These are phyloP conservation scores for Nannochloris sp. DNA, from an alignment of 139 green algal genomes.

Conservation along the genomic window DNA sequence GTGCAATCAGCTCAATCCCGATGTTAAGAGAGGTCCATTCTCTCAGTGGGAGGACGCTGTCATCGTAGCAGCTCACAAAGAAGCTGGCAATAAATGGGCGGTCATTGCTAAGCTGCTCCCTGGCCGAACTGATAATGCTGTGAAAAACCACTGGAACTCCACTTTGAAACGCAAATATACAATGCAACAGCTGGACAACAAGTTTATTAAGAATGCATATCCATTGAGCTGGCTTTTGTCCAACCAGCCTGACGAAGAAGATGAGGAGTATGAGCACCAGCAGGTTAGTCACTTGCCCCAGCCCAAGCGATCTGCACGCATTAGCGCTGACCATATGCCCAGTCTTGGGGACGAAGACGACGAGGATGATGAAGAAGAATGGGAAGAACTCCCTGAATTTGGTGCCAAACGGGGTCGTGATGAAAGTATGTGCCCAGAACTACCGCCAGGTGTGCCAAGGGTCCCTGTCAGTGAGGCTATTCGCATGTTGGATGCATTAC, in stretches of 20 bases:
- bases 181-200: slow-evolving; percentile 2
- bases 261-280: slow-evolving; percentile 5
- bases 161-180: slow-evolving; percentile 57
- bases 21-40: slow-evolving; percentile 69
- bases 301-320: background rate
- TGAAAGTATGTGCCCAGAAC: background rate
- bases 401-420: background rate
- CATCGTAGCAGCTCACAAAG: slow-evolving; percentile 55
- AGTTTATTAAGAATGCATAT: slow-evolving; percentile 21
- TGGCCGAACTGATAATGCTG: slow-evolving; percentile 68
- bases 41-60: slow-evolving; percentile 63
- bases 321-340: background rate
- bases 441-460: background rate
- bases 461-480: background rate
- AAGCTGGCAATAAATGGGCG: slow-evolving; percentile 69
- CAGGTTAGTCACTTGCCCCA: background rate
- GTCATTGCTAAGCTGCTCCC: slow-evolving; percentile 71
- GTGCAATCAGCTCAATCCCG: slow-evolving; percentile 78
- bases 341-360: background rate
- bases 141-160: slow-evolving; percentile 80
- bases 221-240: slow-evolving; percentile 32
- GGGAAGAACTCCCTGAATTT: background rate
- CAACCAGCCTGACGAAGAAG: slow-evolving; percentile 16
- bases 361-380: background rate
- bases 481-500: background rate